Evolutionary conservation across 257 asterid species (phyloP).

Genomic region (Ajuga chamaepitys): DNA sequence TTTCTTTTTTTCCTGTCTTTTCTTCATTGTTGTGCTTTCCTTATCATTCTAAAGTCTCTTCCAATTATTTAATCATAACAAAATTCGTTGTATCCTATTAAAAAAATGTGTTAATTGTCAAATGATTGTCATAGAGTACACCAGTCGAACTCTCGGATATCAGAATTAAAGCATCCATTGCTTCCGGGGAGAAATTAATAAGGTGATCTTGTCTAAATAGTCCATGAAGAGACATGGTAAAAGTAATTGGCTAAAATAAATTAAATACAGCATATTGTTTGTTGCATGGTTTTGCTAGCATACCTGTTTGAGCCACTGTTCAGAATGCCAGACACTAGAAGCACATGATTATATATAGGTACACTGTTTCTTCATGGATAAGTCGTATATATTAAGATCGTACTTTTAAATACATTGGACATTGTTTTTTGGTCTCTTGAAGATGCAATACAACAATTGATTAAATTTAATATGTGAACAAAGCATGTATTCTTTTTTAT

Average conservation of each 20-base stretch:
- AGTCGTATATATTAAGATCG: not conserved
- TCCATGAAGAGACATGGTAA: not conserved
- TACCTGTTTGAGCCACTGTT: not conserved
- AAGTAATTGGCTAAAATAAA: not conserved
- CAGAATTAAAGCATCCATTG: too few relatives aligned
- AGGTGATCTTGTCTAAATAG: not conserved
- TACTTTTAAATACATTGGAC: not conserved
- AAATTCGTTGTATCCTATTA: too few relatives aligned
- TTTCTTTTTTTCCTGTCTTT: too few relatives aligned
- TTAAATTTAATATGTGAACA: not conserved
- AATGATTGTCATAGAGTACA: too few relatives aligned
- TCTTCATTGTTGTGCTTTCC: too few relatives aligned
- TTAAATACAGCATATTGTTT: not conserved
- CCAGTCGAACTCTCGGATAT: too few relatives aligned
- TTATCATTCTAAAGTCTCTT: too few relatives aligned
- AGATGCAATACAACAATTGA: constrained; percentile 4
- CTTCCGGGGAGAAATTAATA: too few relatives aligned
- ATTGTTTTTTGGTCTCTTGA: not conserved
- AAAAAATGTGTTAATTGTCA: too few relatives aligned
- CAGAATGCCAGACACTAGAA: not conserved
- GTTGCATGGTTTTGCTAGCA: not conserved
- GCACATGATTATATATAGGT: not conserved
- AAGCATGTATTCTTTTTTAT: not conserved
- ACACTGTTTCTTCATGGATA: not conserved
- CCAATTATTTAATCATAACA: too few relatives aligned